Conservation (phyloP, 768 basidiomycete species). For the Hericium alpestre region DNA sequence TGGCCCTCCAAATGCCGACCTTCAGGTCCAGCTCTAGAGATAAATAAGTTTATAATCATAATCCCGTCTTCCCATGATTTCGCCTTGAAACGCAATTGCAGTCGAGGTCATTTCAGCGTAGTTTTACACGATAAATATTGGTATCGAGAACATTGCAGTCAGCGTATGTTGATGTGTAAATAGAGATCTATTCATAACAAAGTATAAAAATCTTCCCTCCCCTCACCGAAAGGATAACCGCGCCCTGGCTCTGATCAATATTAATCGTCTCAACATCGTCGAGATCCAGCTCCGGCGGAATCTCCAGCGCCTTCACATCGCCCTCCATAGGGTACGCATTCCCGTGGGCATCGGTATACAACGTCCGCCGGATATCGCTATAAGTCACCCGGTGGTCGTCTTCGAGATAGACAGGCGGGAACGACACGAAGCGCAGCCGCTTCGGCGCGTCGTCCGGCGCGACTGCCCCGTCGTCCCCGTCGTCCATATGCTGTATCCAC, state of each 20-base stretch:
- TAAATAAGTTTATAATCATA: no score
- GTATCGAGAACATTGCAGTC: no score
- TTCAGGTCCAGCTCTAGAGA: no score
- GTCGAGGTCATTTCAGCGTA: no score
- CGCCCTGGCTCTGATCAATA: constrained; percentile 68
- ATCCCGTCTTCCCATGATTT: no score
- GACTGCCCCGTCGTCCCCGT: constrained; percentile 14
- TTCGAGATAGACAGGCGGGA: constrained; percentile 41
- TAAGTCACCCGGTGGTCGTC: constrained; percentile 15
- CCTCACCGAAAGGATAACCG: constrained; percentile 57
- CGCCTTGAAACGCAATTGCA: no score
- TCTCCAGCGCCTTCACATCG: constrained; percentile 46
- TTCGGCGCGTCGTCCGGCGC: constrained; percentile 27
- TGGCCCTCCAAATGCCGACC: no score
- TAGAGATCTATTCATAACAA: constrained; percentile 37
- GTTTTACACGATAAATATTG: no score
- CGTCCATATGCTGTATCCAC: constrained; percentile 55
- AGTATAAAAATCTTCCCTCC: constrained; percentile 65
- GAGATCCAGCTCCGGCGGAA: constrained; percentile 55
- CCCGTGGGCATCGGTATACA: constrained; percentile 7
- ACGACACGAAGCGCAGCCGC: constrained; percentile 59
- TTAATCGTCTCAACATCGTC: constrained; percentile 65
- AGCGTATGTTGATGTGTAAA: no score
- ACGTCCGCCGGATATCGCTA: not conserved
- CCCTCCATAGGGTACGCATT: constrained; percentile 30